These are phyloP conservation scores for Boletus huronensis DNA, from an alignment of 768 basidiomycete genomes.

Conservation along the genomic window DNA sequence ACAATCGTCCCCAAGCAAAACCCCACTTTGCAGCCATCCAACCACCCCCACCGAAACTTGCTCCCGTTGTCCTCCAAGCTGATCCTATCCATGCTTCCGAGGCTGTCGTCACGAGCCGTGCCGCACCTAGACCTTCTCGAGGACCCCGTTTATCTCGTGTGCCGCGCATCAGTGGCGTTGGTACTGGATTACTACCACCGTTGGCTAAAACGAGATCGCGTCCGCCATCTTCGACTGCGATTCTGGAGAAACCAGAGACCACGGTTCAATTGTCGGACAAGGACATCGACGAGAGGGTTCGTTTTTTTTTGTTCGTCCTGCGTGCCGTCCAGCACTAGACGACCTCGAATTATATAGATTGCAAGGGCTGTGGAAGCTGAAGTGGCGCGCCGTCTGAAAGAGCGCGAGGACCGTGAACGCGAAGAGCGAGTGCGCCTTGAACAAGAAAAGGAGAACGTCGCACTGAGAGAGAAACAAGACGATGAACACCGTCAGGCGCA, in stretches of 20 bases:
- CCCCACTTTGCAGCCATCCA: constrained; percentile 64
- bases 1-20: constrained; percentile 56
- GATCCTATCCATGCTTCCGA: constrained; percentile 30
- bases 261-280: constrained; percentile 49
- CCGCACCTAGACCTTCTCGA: constrained; percentile 17
- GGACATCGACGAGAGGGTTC: constrained; percentile 72
- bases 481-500: constrained; percentile 7
- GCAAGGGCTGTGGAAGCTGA: constrained; percentile 71
- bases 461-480: constrained; percentile 11
- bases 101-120: constrained; percentile 5
- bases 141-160: constrained; percentile 32
- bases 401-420: constrained; percentile 34
- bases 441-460: constrained; percentile 29
- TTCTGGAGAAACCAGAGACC: constrained; percentile 15
- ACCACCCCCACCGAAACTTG: constrained; percentile 42
- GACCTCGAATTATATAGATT: constrained; percentile 42
- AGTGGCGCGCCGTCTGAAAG: constrained; percentile 61
- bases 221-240: constrained; percentile 12
- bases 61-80: constrained; percentile 45
- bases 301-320: background rate
- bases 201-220: constrained; percentile 20
- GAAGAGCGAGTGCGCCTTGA: constrained; percentile 30
- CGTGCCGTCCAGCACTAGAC: background rate
- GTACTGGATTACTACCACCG: constrained; percentile 23
- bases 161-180: constrained; percentile 31